These are phyloP conservation scores for Auricularia sp. DNA, from an alignment of 768 basidiomycete genomes.

Conservation along the genomic window DNA sequence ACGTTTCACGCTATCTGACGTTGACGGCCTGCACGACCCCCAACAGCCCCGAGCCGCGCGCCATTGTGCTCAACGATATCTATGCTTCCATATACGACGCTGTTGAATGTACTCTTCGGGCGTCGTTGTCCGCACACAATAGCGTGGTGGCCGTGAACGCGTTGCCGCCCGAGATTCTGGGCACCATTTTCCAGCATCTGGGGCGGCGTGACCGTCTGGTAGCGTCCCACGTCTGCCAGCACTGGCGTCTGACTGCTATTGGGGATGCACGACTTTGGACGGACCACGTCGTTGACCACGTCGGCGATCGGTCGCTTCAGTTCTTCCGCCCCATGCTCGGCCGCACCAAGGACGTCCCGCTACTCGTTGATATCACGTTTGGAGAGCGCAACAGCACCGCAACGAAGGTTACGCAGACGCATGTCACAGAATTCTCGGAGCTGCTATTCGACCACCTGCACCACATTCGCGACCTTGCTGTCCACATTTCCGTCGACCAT, in stretches of 20 bases:
- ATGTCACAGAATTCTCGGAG: neutral
- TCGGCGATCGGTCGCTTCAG: neutral
- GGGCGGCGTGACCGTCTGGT: slow-evolving; percentile 15
- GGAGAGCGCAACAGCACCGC: neutral
- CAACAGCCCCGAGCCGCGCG: too few species aligned
- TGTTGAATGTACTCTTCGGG: too few species aligned
- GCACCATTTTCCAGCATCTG: slow-evolving; percentile 51
- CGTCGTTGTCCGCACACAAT: too few species aligned
- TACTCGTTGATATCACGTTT: neutral
- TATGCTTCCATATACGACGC: too few species aligned
- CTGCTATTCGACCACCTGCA: neutral
- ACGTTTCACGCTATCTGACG: too few species aligned
- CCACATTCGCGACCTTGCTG: neutral
- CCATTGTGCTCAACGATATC: too few species aligned
- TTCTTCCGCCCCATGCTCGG: neutral
- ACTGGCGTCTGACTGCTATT: slow-evolving; percentile 42
- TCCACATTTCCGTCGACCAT: neutral
- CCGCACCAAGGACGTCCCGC: neutral
- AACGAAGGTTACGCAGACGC: neutral
- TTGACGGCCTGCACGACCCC: too few species aligned
- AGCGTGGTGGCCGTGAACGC: slow-evolving; percentile 29
- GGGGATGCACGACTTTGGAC: slow-evolving; percentile 49
- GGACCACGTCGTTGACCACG: slow-evolving; percentile 10
- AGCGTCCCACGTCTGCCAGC: slow-evolving; percentile 50
- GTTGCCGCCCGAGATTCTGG: slow-evolving; percentile 56